A percentile compares a stretch with the other conserved stretches of the same genome.
Conservation (phyloP, 371 early-diverging fungal species). For the Funneliformis caledonium region DNA sequence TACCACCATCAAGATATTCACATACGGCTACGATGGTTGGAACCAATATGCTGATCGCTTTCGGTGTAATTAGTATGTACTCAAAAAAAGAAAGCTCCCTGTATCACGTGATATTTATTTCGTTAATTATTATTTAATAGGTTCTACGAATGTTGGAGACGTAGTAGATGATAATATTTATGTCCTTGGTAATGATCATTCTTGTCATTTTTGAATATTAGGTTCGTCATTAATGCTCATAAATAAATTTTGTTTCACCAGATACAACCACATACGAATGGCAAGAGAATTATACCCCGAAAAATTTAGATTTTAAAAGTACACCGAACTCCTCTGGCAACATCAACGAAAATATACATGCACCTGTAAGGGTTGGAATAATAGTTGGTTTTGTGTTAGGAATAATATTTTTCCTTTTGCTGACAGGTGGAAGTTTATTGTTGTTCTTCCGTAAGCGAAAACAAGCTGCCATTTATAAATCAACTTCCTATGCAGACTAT, state of each 20-base stretch:
- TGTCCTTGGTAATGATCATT: not conserved
- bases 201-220: not conserved
- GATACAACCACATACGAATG: not conserved
- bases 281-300: not conserved
- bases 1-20: not conserved
- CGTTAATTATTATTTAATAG: not conserved
- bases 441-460: not conserved
- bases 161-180: not conserved
- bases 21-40: conserved; percentile 32
- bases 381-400: not conserved
- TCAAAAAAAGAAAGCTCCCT: too few species aligned
- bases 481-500: not conserved
- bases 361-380: not conserved
- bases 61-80: not conserved
- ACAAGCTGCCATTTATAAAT: not conserved
- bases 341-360: too few species aligned
- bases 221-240: not conserved
- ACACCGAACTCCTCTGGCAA: not conserved
- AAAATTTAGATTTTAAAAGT: not conserved
- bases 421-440: not conserved
- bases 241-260: not conserved
- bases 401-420: not conserved
- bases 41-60: conserved; percentile 19
- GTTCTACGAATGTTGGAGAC: not conserved
- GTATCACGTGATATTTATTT: too few species aligned